Evolutionary conservation across 345 rosid genomes (phyloP).

Genomic region (Ceriops decandra): DNA sequence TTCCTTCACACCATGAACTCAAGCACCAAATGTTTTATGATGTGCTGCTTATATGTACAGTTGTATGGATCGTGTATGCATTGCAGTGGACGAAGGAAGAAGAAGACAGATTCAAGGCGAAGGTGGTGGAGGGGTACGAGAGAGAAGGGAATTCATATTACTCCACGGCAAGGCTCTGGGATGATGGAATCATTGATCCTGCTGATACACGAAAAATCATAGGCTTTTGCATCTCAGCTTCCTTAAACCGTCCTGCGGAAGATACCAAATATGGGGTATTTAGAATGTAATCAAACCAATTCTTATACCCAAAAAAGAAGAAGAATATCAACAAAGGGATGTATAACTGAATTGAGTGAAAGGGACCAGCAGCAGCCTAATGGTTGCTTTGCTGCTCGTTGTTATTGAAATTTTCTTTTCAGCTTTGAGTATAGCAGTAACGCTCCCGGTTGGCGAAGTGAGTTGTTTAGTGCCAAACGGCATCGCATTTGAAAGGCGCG

Average conservation of each 20-base stretch:
- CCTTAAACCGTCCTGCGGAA: conserved; percentile 50
- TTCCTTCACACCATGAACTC: neutral
- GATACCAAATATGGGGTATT: conserved; percentile 82
- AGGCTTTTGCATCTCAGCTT: conserved; percentile 69
- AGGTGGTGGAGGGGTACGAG: conserved; percentile 74
- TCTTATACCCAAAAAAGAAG: too few relatives aligned
- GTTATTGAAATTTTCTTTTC: too few relatives aligned
- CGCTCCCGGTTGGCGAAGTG: too few relatives aligned
- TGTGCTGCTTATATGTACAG: neutral
- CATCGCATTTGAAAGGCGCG: too few relatives aligned
- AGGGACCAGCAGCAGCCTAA: neutral
- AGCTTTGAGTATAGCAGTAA: too few relatives aligned
- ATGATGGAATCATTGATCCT: conserved; percentile 93
- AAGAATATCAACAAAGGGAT: too few relatives aligned
- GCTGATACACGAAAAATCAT: conserved; percentile 70
- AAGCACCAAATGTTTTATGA: neutral
- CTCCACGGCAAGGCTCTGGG: conserved; percentile 96
- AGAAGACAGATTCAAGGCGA: conserved; percentile 63
- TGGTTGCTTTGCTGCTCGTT: too few relatives aligned
- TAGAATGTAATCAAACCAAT: conserved; percentile 55
- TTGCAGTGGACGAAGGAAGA: conserved; percentile 77
- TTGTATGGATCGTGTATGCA: neutral
- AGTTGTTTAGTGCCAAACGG: too few relatives aligned
- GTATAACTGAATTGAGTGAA: too few relatives aligned
- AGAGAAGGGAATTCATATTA: conserved; percentile 75